Base-by-base conservation (phyloP, 2,329 filamentous ascomycete genomes). In the Microcyclosporella mali region DNA sequence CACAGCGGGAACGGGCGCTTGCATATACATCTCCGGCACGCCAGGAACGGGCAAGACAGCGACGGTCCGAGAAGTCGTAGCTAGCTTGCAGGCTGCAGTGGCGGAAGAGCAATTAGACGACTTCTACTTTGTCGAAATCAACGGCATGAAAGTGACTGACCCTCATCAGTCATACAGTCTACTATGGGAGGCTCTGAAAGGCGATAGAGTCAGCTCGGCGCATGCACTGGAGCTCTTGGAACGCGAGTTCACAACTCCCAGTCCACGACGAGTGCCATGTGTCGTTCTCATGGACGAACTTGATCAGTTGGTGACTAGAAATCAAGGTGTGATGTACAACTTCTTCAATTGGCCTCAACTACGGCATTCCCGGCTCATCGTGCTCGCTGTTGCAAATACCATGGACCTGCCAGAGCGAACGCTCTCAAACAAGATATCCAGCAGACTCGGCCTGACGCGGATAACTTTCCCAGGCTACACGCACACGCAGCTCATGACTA, bases 281-380 rank as follows among this genome's bases (percentile, higher is more conserved):
- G 92, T 98, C 11, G 92, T 98, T 2, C 70, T 98, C 38, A 98
- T 98, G 92, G 92, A 98, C 59, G 92, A 98, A 67, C 75, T 98
- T 36, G 92, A 98, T 63, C 92, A 98, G 67, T 78, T 98, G 6
- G 94, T 98, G 4, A 98, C 92, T 10, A 92, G 90, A 61, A 97
- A 95, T 59, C 94, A 98, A 65, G 90, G 87, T n/a, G 92, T 98
- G 67, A 98, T 98, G 92, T 98, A 98, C 70, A 98, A 98, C 66
- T 98, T 98, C 66, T 98, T 98, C 77, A 98, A 98, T 61, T 98
- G 92, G 92, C 92, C 92, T 3, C 85, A 87, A 9, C 73, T 97
- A 41, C 79, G 86, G 37, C 89, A 98, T 66, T 95, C 88, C 41
- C 81, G 89, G 37, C 74, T 98, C 33, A 95, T 98, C 63, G 94